A percentile compares a stretch with the other conserved stretches of the same genome.
These are phyloP conservation scores for Puccinia triticina DNA, from an alignment of 1,284 basidiomycete genomes.

Conservation along the genomic window DNA sequence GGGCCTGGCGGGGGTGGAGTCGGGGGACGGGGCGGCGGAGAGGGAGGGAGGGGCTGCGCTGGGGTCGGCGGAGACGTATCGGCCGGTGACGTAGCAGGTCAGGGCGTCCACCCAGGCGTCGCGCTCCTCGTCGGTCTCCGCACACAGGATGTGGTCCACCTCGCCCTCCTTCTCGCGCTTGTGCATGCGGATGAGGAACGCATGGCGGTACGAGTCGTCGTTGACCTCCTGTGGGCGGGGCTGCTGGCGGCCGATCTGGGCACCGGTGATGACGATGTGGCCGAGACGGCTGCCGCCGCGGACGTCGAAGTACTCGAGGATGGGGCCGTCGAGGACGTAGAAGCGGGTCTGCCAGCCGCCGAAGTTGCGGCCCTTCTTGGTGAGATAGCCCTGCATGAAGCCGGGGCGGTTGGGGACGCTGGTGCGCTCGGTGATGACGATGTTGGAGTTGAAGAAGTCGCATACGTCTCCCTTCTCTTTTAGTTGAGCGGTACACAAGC, in stretches of 20 bases:
- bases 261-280: conserved; percentile 69
- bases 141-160: conserved; percentile 86
- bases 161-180: conserved; percentile 72
- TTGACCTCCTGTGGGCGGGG: conserved; percentile 60
- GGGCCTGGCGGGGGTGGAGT: conserved; percentile 12
- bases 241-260: conserved; percentile 79
- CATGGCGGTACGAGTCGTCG: conserved; percentile 92
- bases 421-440: conserved; percentile 68
- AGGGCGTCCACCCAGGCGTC: conserved; percentile 94
- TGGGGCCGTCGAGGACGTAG: conserved; percentile 78
- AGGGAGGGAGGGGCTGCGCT: neutral
- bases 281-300: conserved; percentile 59
- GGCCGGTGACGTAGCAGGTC: conserved; percentile 68
- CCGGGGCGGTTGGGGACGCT: conserved; percentile 66
- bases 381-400: conserved; percentile 94
- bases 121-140: conserved; percentile 87
- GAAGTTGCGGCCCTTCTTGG: conserved; percentile 94
- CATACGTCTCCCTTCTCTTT: conserved; percentile 88
- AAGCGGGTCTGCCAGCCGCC: conserved; percentile 93
- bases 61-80: conserved; percentile 53
- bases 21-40: neutral
- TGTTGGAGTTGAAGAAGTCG: conserved; percentile 75
- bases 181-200: conserved; percentile 90
- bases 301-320: conserved; percentile 90
- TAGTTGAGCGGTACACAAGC: conserved; percentile 74